Base-by-base conservation (phyloP, 306 rosid genomes). In the Pterocarpus macrocarpus region DNA sequence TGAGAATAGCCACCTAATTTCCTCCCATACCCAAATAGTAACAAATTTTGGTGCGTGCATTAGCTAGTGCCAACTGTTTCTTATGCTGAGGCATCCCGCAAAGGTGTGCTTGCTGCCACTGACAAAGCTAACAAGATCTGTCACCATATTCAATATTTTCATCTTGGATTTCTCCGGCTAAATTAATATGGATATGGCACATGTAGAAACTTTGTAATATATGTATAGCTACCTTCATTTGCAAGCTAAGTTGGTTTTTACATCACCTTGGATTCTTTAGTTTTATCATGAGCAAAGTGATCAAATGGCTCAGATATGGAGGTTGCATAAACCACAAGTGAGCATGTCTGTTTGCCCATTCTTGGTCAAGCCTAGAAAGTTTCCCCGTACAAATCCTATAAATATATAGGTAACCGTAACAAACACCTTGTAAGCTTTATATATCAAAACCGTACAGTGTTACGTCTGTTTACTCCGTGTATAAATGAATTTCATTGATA, bases 241-340 rank as follows among this genome's bases (percentile, higher is more conserved):
- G 47, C 47, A 43, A 47, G 53, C 53, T 47, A 47, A 80, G 78
- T 76, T 35, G 76, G 56, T 35, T 76, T 8, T 34, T 2, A 53
- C 57, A 56, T 65, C 63, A 65, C 57, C 30, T 53, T 4, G 1
- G 47, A 55, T 71, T 71, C 64, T 53, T 36, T 10, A 10, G 77
- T 72, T 55, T 70, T 72, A 16, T 53, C 16, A 36, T 53, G 65
- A 52, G 34, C 13, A 12, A 36, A 58, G 41, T 38, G 53, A 73
- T 73, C 41, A 57, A 56, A 55, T 34, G 36, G 50, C 5, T 30
- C 65, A 53, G 16, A 58, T 22, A 22, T 32, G 65, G 44, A 63
- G 77, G 58, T 71, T 79, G 77, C 86, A 82, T 55, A 56, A 49
- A 63, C 53, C 73, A 30, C 44, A 79, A 79, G 75, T 79, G 77